Evolutionary conservation across 2,329 filamentous ascomycete genomes (phyloP).

Genomic region (Pseudohalonectria lignicola): DNA sequence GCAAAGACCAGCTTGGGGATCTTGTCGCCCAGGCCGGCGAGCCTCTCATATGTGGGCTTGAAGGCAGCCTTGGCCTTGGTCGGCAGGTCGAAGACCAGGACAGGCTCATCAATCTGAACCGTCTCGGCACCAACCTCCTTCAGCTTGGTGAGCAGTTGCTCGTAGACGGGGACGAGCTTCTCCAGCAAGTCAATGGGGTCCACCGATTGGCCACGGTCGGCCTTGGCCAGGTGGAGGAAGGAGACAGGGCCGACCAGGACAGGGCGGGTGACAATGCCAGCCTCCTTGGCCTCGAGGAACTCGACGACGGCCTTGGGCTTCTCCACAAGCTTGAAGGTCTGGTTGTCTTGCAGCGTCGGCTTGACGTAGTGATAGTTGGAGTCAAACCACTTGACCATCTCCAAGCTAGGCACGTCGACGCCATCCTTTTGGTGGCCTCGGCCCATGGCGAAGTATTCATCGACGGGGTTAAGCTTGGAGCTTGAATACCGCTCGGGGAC

Average conservation of each 20-base stretch:
- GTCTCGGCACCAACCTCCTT: slow-evolving; percentile 93
- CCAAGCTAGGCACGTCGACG: slow-evolving; percentile 84
- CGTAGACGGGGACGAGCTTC: slow-evolving; percentile 89
- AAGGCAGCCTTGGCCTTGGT: slow-evolving; percentile 89
- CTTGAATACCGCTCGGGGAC: slow-evolving; percentile 89
- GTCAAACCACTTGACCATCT: slow-evolving; percentile 99
- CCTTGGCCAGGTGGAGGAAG: slow-evolving; percentile 96
- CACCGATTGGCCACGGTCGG: slow-evolving; percentile 87
- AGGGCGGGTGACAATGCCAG: slow-evolving; percentile 83
- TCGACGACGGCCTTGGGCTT: slow-evolving; percentile 86
- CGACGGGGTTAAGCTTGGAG: slow-evolving; percentile 75
- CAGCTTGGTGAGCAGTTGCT: slow-evolving; percentile 82
- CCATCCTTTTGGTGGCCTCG: slow-evolving; percentile 94
- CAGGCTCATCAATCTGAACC: slow-evolving; percentile 96
- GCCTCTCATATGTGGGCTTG: slow-evolving; percentile 93
- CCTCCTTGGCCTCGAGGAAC: slow-evolving; percentile 96
- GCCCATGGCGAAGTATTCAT: slow-evolving; percentile 99
- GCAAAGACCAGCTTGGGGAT: slow-evolving; percentile 83
- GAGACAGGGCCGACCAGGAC: slow-evolving; percentile 93
- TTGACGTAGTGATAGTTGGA: slow-evolving; percentile 99
- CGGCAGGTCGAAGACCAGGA: slow-evolving; percentile 89
- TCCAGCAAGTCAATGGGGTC: slow-evolving; percentile 89
- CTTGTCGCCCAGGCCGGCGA: slow-evolving; percentile 63
- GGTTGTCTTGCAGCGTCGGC: slow-evolving; percentile 93
- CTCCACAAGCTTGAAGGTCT: slow-evolving; percentile 80